Evolutionary conservation across 306 rosid species (phyloP).

Genomic region (Ochetophila trinervis): DNA sequence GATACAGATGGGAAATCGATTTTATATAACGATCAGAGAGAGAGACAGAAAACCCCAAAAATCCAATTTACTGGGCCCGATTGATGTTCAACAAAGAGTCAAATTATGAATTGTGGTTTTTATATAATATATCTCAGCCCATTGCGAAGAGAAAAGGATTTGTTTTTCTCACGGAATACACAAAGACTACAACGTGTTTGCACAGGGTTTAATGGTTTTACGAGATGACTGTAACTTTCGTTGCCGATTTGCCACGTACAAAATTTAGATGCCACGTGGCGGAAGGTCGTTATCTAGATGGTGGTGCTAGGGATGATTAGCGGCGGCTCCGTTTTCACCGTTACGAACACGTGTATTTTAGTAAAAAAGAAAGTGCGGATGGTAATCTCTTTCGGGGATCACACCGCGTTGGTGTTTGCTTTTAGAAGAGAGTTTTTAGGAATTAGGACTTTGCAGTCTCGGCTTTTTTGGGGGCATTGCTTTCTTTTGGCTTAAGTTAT

Average conservation of each 20-base stretch:
- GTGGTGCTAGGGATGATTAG: neutral
- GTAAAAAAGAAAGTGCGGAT: neutral
- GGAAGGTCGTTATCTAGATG: neutral
- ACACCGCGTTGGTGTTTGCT: neutral
- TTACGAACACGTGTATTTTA: neutral
- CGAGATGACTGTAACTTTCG: neutral
- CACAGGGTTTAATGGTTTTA: slow-evolving; percentile 9
- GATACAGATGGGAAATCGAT: no score
- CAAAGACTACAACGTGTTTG: slow-evolving; percentile 26
- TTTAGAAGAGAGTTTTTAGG: neutral
- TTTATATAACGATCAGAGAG: no score
- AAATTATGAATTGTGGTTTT: no score
- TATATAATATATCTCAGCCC: no score
- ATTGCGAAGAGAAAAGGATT: no score
- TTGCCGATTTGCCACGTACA: slow-evolving; percentile 27
- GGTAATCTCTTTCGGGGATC: slow-evolving; percentile 18
- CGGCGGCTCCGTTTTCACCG: neutral
- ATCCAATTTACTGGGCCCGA: no score
- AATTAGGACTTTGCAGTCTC: no score
- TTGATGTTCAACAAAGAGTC: no score
- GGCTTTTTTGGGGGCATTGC: no score
- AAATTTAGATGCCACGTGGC: slow-evolving; percentile 12
- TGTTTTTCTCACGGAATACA: neutral
- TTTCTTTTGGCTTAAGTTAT: no score
- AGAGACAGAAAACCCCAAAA: no score